Conservation (phyloP, 2,329 filamentous ascomycete species). For the Lecanicillium sp. region DNA sequence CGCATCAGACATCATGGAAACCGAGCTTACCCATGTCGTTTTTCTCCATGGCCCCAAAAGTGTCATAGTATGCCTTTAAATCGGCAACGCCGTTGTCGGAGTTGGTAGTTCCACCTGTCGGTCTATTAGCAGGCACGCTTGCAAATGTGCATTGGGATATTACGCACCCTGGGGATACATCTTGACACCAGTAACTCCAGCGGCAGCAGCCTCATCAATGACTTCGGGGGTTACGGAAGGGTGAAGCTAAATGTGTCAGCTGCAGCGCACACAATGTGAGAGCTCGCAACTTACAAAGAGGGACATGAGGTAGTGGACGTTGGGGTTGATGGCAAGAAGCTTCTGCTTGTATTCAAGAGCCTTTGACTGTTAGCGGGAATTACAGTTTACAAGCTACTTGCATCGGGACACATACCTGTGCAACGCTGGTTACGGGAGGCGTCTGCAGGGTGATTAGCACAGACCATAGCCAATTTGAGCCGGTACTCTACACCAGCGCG, state of each 20-base stretch:
- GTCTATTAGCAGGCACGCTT: slow-evolving; percentile 9
- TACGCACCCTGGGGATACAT: slow-evolving; percentile 49
- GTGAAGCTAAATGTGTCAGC: slow-evolving; percentile 34
- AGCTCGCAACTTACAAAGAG: slow-evolving; percentile 50
- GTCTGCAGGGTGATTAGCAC: slow-evolving; percentile 10
- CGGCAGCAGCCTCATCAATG: slow-evolving; percentile 64
- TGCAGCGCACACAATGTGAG: no score
- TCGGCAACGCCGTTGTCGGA: slow-evolving; percentile 62
- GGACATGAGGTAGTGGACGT: slow-evolving; percentile 66
- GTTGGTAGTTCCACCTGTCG: slow-evolving; percentile 53
- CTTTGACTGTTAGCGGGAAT: slow-evolving; percentile 19
- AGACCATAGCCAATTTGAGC: background rate
- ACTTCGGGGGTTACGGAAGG: slow-evolving; percentile 57
- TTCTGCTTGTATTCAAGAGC: slow-evolving; percentile 59
- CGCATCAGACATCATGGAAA: background rate
- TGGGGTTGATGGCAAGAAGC: slow-evolving; percentile 51
- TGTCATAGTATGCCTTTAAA: slow-evolving; percentile 64
- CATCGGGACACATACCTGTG: slow-evolving; percentile 13
- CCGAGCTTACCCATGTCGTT: slow-evolving; percentile 47
- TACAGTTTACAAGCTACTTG: no score
- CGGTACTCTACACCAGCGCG: background rate
- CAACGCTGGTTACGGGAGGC: slow-evolving; percentile 54
- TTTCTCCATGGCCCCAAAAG: slow-evolving; percentile 85
- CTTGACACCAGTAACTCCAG: slow-evolving; percentile 67
- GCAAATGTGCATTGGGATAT: background rate